Conservation (phyloP, 1,284 basidiomycete species). For the Hemileia vastatrix region DNA sequence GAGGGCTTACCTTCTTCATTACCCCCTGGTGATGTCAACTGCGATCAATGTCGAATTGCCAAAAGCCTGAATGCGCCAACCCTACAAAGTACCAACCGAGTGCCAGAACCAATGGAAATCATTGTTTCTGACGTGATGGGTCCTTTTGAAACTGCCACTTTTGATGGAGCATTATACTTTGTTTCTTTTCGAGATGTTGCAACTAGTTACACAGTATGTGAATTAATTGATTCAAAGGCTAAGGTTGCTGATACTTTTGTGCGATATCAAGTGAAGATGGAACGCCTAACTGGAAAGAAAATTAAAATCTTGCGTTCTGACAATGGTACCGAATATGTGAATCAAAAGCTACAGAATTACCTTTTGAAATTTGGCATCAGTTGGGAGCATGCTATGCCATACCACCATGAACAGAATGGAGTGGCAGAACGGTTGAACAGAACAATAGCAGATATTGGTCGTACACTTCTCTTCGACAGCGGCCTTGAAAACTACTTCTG, state of each 20-base stretch:
- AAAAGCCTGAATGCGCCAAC: no score
- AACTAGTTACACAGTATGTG: not conserved
- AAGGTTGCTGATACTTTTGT: no score
- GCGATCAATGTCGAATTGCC: no score
- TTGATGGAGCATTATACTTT: not conserved
- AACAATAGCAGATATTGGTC: slow-evolving; percentile 5
- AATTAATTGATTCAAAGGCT: not conserved
- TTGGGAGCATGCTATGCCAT: slow-evolving; percentile 1
- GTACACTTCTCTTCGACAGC: not conserved
- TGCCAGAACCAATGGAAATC: not conserved
- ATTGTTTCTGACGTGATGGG: slow-evolving; percentile 9
- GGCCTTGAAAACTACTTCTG: not conserved
- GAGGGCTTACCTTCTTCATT: not conserved
- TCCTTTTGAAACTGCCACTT: not conserved
- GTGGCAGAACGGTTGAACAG: not conserved
- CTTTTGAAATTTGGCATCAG: slow-evolving; percentile 4
- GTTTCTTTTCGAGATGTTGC: slow-evolving; percentile 2
- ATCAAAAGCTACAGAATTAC: not conserved
- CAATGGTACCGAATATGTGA: not conserved
- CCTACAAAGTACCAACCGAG: no score
- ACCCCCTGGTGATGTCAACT: no score
- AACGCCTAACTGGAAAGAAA: not conserved
- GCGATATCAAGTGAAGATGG: no score
- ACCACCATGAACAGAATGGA: slow-evolving; percentile 24
- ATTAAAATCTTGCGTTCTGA: slow-evolving; percentile 5